These are phyloP conservation scores for Panicum virgatum DNA, from an alignment of 202 grass and related monocot species.

Conservation along the genomic window DNA sequence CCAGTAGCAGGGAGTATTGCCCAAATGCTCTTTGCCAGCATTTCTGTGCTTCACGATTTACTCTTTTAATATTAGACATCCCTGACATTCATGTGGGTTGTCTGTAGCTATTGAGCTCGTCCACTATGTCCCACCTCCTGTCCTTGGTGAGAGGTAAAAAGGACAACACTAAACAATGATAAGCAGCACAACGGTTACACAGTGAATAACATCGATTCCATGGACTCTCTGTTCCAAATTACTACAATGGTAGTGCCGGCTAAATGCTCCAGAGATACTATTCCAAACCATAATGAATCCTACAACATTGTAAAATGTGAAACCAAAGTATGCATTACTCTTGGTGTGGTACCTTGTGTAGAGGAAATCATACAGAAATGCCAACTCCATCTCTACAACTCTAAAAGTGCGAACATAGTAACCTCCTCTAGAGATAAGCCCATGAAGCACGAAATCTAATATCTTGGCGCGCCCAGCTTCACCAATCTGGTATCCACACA, in stretches of 20 bases:
- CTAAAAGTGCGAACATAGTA: not conserved
- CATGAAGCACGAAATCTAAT: not conserved
- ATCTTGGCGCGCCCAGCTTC: slow-evolving; percentile 3
- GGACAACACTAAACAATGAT: not conserved
- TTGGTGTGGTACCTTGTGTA: not conserved
- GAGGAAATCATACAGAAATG: slow-evolving; percentile 36
- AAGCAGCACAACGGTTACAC: slow-evolving; percentile 9
- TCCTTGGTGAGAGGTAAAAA: not conserved
- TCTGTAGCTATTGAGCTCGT: no score
- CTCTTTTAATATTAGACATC: no score
- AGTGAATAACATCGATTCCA: not conserved
- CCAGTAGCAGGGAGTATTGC: not conserved
- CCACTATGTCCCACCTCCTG: not conserved
- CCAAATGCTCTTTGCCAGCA: no score
- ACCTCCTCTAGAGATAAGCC: not conserved
- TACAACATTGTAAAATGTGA: fast-evolving
- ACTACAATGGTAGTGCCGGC: slow-evolving; percentile 6
- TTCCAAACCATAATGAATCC: not conserved
- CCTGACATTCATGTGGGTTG: no score
- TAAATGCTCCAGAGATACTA: not conserved
- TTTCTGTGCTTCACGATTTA: no score
- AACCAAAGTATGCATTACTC: fast-evolving
- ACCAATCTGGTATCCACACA: not conserved
- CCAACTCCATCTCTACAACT: slow-evolving; percentile 8
- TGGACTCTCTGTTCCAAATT: not conserved